Conservation (phyloP, 345 rosid species). For the Eucalyptus curtisii region DNA sequence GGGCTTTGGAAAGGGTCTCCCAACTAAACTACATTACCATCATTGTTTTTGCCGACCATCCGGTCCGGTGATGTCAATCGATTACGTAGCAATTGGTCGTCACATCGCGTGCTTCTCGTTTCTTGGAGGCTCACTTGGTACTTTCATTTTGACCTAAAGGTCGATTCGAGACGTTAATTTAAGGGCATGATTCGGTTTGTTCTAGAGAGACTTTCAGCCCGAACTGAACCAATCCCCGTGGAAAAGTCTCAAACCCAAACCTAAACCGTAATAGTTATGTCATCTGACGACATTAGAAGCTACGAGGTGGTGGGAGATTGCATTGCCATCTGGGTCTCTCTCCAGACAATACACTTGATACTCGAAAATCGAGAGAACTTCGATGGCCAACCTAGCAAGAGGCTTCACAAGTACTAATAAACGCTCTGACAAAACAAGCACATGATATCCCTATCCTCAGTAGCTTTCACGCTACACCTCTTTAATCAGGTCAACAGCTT, state of each 20-base stretch:
- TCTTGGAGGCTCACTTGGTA: background rate
- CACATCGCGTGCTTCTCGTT: background rate
- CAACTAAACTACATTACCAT: background rate
- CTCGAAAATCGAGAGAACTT: background rate
- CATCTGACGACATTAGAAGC: background rate
- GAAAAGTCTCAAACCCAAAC: background rate
- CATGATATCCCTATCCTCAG: background rate
- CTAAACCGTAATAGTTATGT: background rate
- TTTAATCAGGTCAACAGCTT: background rate
- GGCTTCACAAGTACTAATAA: background rate
- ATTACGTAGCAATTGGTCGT: background rate
- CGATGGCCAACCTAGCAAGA: background rate
- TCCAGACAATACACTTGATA: background rate
- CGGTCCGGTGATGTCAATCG: background rate
- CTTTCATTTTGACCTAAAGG: background rate
- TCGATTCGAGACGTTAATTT: background rate
- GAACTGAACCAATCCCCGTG: background rate
- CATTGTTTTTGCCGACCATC: background rate
- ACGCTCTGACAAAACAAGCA: background rate
- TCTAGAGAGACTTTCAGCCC: background rate
- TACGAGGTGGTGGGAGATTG: background rate
- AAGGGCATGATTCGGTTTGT: background rate
- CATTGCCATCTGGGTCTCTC: background rate
- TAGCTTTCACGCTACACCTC: constrained; percentile 19
- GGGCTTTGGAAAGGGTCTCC: background rate